phyloP scores from a whole-genome alignment of 805 yeast species.

The Cyberlindnera xylosilytica region DNA sequence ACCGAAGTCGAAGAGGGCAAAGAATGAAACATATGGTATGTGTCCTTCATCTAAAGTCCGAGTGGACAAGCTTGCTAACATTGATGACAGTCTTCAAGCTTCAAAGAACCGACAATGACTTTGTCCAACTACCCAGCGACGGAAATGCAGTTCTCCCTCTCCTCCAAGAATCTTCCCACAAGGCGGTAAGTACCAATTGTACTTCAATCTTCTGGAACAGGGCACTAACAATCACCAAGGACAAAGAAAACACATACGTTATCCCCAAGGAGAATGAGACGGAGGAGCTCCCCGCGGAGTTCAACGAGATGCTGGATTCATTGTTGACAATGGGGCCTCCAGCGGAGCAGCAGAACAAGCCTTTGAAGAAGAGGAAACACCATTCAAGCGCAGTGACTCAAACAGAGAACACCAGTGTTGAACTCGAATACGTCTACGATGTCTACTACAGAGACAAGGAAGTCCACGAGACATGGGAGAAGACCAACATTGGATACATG shows the following conservation, averaged over 20 bases:
- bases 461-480: constrained; percentile 48
- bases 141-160: constrained; percentile 20
- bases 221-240: constrained; percentile 14
- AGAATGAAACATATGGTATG: constrained; percentile 29
- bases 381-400: constrained; percentile 14
- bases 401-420: constrained; percentile 13
- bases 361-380: constrained; percentile 26
- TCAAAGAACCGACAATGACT: constrained; percentile 43
- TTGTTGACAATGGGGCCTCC: constrained; percentile 41
- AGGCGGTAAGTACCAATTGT: constrained; percentile 6
- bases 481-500: constrained; percentile 35
- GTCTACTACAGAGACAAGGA: constrained; percentile 70
- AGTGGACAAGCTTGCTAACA: background rate
- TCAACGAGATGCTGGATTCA: constrained; percentile 71
- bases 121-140: constrained; percentile 15
- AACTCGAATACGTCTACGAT: constrained; percentile 85
- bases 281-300: constrained; percentile 51
- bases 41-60: background rate
- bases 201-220: background rate
- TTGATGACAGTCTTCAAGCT: constrained; percentile 38
- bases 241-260: constrained; percentile 26
- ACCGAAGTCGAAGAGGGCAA: constrained; percentile 38
- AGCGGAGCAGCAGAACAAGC: constrained; percentile 18
- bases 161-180: constrained; percentile 24
- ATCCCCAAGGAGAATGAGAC: constrained; percentile 24